Evolutionary conservation across 306 rosid species (phyloP), one percentile per base, ranked within the genome.

Genomic region (Sphenostylis stenocarpa): DNA sequence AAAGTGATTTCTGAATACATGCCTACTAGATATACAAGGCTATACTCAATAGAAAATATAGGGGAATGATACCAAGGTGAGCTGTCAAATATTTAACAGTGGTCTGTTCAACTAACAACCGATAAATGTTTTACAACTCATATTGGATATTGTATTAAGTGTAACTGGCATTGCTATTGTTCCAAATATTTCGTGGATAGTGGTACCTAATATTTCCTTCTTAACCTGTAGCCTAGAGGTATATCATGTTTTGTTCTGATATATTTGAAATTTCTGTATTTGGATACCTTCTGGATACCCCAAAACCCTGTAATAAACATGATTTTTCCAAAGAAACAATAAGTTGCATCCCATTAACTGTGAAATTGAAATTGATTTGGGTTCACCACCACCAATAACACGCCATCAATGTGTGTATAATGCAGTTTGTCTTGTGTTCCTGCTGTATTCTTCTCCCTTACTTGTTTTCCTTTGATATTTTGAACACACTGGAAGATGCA

Each of bases 401-500:
- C 5, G 4, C 26, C 8, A 48, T 41, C 3, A 41, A 41, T 64
- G 52, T 38, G 17, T 68, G 44, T n/a, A n/a, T 31, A 34, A 8
- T 8, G 41, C 38, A 28, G 11, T 19, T 34, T 55, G 24, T 58
- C 76, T 70, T 63, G 68, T 34, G 79, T 53, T 76, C 60, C 65
- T 60, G 53, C 64, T 60, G 66, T 33, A 51, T 58, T 63, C 17
- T 23, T 34, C 5, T 11, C 56, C 66, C 17, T 26, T 13, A 26
- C 64, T 65, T 26, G 23, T 61, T 47, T 55, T 5, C 23, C 29
- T 21, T 58, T 45, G 56, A 51, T 76, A 28, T 73, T 67, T 68
- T 26, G 49, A 43, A 73, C 79, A 68, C 70, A 78, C 64, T 10
- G 53, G 77, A 77, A 69, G 56, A 70, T 43, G 60, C 44, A 23